Evolutionary conservation across 2,329 filamentous ascomycete species (phyloP), one percentile per base, ranked within the genome.

Genomic region (Fusarium neocosmosporiellum): DNA sequence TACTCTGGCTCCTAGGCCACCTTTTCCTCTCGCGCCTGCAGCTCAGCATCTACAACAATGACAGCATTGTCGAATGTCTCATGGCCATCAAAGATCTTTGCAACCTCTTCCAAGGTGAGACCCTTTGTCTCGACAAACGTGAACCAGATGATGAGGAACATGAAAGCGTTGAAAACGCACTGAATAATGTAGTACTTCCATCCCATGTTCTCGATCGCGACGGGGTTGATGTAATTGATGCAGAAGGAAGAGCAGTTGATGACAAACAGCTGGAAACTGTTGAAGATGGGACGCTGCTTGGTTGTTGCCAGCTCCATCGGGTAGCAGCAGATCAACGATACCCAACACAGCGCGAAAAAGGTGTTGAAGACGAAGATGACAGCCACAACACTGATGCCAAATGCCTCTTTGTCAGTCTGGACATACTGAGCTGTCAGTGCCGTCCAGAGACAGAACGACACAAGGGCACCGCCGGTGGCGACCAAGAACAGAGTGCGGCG

Each of bases 171-270:
- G 27, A 64, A 64, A 11, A 67, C 33, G n/a, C 59, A 63, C 18
- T 59, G 54, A 18, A 60, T 36, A 31, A 67, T 67, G 69, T 84
- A 85, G 65, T 81, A 84, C 50, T 78, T 81, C 83, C 82, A 84
- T 0, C 68, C 71, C 18, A 84, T 80, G 14, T 72, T 72, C 2
- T 80, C 78, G 8, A 84, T 72, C 3, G 78, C 82, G 29, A 84
- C 80, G 0, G 82, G 82, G 62, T 84, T 85, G 59, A 83, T 79
- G 61, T 80, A 82, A 13, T 20, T 36, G 33, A 37, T 46, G 29
- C 63, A n/a, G 36, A 67, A 63, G 4, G 53, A 34, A 4, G 65
- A 64, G 6, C 34, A 33, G 16, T 63, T 67, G 7, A 64, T 53
- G n/a, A 29, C 16, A 16, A 64, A 34, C 48, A 67, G 18, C 37